These are phyloP conservation scores for Peronospora farinosa DNA, from an alignment of 352 stramenopile species.

Conservation along the genomic window DNA sequence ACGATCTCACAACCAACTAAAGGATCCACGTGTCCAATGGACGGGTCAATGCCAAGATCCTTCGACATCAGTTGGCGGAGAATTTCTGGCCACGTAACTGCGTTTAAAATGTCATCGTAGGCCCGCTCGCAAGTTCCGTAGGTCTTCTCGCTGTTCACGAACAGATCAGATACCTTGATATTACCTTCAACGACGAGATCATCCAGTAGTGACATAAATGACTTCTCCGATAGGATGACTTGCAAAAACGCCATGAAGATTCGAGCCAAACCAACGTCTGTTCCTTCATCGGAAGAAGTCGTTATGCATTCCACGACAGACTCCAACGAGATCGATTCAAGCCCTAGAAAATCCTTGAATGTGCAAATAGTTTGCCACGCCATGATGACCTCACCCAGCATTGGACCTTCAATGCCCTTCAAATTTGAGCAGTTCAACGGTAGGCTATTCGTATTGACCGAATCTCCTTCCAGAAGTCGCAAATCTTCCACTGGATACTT, in stretches of 20 bases:
- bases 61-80: conserved; percentile 79
- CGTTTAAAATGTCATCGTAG: conserved; percentile 66
- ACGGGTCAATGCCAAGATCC: conserved; percentile 64
- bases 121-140: conserved; percentile 71
- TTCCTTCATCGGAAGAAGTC: conserved; percentile 36
- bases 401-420: conserved; percentile 43
- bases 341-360: conserved; percentile 60
- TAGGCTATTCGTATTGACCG: conserved; percentile 25
- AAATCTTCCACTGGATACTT: conserved; percentile 73
- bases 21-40: conserved; percentile 63
- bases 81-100: conserved; percentile 82
- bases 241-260: conserved; percentile 72
- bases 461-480: conserved; percentile 45
- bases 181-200: conserved; percentile 76
- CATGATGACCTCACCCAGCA: conserved; percentile 75
- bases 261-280: conserved; percentile 40
- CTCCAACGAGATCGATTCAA: conserved; percentile 61
- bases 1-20: conserved; percentile 78
- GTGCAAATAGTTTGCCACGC: conserved; percentile 71
- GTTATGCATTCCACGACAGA: conserved; percentile 48
- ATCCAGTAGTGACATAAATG: conserved; percentile 66
- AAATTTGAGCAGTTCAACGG: conserved; percentile 36
- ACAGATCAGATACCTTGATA: conserved; percentile 75
- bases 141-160: conserved; percentile 58
- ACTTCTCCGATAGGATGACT: conserved; percentile 73